phyloP scores from a whole-genome alignment of 73 alveolate species.

The Symbiodinium pilosum region DNA sequence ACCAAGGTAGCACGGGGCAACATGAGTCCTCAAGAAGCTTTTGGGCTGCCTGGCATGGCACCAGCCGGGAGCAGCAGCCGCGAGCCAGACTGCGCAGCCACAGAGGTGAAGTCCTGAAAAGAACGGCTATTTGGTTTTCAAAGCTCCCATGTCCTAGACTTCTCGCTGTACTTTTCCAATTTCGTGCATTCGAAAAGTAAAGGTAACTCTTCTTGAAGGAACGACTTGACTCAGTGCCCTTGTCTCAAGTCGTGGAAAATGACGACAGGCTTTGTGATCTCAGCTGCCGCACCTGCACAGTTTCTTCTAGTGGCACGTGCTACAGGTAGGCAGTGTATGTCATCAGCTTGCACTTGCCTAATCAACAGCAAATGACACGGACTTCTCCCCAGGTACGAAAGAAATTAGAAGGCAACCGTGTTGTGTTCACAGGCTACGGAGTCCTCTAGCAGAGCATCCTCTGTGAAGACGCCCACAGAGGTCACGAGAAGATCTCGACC shows the following conservation, averaged over 20 bases:
- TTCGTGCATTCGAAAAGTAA: neutral
- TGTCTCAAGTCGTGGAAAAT: too few relatives aligned
- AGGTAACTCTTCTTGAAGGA: too few relatives aligned
- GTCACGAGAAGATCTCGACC: slow-evolving; percentile 78
- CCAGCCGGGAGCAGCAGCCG: slow-evolving; percentile 88
- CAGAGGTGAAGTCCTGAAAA: slow-evolving; percentile 25
- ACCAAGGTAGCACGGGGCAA: too few relatives aligned
- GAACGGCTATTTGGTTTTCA: neutral
- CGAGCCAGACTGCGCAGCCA: slow-evolving; percentile 38
- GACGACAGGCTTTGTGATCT: too few relatives aligned
- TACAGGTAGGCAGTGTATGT: too few relatives aligned
- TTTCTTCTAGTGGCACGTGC: too few relatives aligned
- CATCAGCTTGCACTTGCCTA: too few relatives aligned
- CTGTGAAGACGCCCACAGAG: slow-evolving; percentile 86
- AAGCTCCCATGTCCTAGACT: neutral
- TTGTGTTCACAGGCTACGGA: neutral
- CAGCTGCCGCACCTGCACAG: too few relatives aligned
- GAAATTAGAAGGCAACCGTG: too few relatives aligned
- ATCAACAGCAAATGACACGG: too few relatives aligned
- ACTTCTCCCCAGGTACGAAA: too few relatives aligned
- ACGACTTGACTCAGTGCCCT: too few relatives aligned
- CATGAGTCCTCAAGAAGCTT: neutral
- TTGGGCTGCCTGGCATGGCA: slow-evolving; percentile 63
- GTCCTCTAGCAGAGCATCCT: slow-evolving; percentile 61
- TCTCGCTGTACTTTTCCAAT: neutral